A percentile compares a stretch with the other conserved stretches of the same genome.
Conservation (phyloP, 805 yeast species). For the Ogataea nitratoaversa region DNA sequence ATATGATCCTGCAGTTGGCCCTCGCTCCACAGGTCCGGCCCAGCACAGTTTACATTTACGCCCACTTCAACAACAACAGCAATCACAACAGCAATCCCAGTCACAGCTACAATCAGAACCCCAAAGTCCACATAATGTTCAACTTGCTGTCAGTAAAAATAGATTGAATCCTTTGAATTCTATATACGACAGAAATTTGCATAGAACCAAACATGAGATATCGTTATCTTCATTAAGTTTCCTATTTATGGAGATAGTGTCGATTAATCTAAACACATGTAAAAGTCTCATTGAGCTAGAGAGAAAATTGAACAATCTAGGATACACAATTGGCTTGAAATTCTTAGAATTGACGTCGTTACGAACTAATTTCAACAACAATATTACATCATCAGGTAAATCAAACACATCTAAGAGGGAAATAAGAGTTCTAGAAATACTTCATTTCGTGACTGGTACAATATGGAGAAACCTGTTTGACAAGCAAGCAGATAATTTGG, state of each 20-base stretch:
- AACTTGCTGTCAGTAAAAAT: conserved; percentile 5
- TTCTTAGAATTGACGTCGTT: conserved; percentile 63
- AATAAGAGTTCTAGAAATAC: conserved; percentile 62
- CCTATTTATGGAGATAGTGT: conserved; percentile 66
- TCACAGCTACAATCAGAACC: conserved; percentile 9
- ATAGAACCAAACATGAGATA: conserved; percentile 63
- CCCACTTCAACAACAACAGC: conserved; percentile 6
- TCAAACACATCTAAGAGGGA: conserved; percentile 66
- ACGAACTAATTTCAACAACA: conserved; percentile 52
- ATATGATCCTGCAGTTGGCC: conserved; percentile 28
- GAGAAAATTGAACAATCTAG: conserved; percentile 57
- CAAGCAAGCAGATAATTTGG: conserved; percentile 52
- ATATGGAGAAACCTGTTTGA: conserved; percentile 78
- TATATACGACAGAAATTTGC: conserved; percentile 67
- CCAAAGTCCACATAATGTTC: no score
- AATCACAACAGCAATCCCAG: conserved; percentile 4
- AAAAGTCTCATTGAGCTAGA: conserved; percentile 68
- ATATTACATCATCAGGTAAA: conserved; percentile 44
- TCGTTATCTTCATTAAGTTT: conserved; percentile 64
- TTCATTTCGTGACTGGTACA: conserved; percentile 70
- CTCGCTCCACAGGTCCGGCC: conserved; percentile 25
- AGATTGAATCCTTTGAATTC: conserved; percentile 20
- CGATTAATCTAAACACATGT: conserved; percentile 56
- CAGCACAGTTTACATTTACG: conserved; percentile 5
- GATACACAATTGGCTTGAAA: conserved; percentile 74